phyloP scores from a whole-genome alignment of 345 rosid genomes.

The Eucalyptus cloeziana region DNA sequence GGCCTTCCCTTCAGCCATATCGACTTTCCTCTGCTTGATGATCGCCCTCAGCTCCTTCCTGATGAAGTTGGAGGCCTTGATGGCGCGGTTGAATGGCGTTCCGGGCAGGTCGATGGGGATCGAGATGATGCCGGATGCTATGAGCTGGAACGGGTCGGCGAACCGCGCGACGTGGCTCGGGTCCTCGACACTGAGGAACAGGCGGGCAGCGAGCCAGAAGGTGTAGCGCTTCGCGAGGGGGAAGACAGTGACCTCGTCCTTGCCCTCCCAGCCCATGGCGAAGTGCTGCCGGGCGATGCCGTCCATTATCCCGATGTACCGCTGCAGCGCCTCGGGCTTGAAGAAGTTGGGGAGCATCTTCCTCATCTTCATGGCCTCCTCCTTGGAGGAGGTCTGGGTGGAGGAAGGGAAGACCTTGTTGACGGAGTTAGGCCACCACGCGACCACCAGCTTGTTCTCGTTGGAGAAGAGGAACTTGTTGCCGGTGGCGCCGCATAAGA shows the following conservation, averaged over 20 bases:
- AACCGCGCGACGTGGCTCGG: background rate
- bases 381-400: conserved; percentile 3
- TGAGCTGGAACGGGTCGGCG: background rate
- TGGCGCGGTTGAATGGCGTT: background rate
- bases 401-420: conserved; percentile 6
- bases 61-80: conserved; percentile 1
- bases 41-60: background rate
- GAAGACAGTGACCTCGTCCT: background rate
- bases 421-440: conserved; percentile 7
- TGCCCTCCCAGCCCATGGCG: conserved; percentile 3
- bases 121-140: conserved; percentile 4
- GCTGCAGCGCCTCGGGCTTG: conserved; percentile 4
- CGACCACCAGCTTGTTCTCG: conserved; percentile 2
- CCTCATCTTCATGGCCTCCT: conserved; percentile 4
- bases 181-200: background rate
- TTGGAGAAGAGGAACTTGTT: conserved; percentile 8
- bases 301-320: conserved; percentile 5
- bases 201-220: conserved; percentile 3
- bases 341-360: conserved; percentile 2
- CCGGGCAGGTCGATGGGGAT: conserved; percentile 7
- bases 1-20: conserved; percentile 1
- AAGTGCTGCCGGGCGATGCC: conserved; percentile 1
- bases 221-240: conserved; percentile 3
- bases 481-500: background rate
- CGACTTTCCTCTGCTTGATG: conserved; percentile 4